phyloP scores from a whole-genome alignment of 306 rosid genomes.

The Fagus crenata region DNA sequence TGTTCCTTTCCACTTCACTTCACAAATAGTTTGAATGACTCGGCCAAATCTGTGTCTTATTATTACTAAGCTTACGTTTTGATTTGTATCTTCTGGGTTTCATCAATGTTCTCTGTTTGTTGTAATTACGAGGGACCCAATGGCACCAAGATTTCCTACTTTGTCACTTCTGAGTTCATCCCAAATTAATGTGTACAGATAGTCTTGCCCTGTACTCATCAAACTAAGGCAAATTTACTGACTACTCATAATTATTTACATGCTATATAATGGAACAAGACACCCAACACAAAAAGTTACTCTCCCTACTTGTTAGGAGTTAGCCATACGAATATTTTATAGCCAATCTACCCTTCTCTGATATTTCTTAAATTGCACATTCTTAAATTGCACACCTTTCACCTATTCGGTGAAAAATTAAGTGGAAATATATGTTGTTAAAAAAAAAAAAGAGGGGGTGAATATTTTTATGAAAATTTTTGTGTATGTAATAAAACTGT shows the following conservation, averaged over 20 bases:
- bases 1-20: conserved; percentile 27
- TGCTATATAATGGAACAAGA: conserved; percentile 1
- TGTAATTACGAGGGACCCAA: conserved; percentile 37
- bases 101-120: conserved; percentile 8
- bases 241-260: conserved; percentile 7
- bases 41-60: conserved; percentile 18
- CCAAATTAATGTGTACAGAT: conserved; percentile 9
- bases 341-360: too few relatives aligned
- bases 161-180: conserved; percentile 34
- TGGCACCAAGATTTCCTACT: conserved; percentile 36
- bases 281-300: background rate
- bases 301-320: background rate
- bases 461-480: too few relatives aligned
- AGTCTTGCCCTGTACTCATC: background rate
- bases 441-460: background rate
- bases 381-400: background rate
- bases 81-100: conserved; percentile 10
- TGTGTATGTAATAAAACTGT: too few relatives aligned
- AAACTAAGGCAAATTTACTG: conserved; percentile 20
- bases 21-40: conserved; percentile 29
- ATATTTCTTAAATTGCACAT: too few relatives aligned
- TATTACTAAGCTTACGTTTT: conserved; percentile 24
- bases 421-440: background rate
- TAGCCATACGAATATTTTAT: background rate
- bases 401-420: too few relatives aligned